These are phyloP conservation scores for Musa acuminata DNA, from an alignment of 176 grass and related monocot species.

Conservation along the genomic window DNA sequence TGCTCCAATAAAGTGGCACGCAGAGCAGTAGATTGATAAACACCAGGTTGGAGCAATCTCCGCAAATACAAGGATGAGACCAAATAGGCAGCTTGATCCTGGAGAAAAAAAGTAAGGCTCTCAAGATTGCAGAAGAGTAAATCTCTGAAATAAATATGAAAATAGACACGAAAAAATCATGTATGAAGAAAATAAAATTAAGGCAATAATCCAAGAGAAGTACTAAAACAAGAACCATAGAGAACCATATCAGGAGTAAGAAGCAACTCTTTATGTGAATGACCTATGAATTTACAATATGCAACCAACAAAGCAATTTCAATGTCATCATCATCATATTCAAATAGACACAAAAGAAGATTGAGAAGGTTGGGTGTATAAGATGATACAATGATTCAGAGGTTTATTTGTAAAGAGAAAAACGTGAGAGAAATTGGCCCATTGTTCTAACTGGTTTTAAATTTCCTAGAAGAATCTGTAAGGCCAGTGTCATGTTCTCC, in stretches of 20 bases:
- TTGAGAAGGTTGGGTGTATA: background rate
- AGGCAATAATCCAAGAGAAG: background rate
- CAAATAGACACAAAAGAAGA: background rate
- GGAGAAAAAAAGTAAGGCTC: constrained; percentile 16
- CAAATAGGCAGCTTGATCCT: constrained; percentile 67
- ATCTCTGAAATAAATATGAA: constrained; percentile 2
- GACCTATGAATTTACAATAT: background rate
- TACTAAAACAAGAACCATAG: background rate
- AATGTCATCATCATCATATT: background rate
- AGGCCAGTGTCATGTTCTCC: background rate
- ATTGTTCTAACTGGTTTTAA: background rate
- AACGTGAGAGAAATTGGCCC: background rate
- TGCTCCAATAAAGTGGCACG: constrained; percentile 75
- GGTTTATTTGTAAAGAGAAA: background rate
- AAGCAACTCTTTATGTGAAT: background rate
- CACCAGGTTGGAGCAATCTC: constrained; percentile 85
- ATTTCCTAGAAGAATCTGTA: background rate
- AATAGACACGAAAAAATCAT: background rate
- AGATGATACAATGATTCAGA: background rate
- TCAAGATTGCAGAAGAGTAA: background rate
- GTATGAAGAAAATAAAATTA: background rate
- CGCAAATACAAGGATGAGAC: constrained; percentile 85
- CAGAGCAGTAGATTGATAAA: constrained; percentile 68
- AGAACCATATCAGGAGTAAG: background rate
- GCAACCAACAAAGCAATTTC: background rate